Evolutionary conservation across 163 green algal genomes (phyloP).

Genomic region (Scenedesmus sp.): DNA sequence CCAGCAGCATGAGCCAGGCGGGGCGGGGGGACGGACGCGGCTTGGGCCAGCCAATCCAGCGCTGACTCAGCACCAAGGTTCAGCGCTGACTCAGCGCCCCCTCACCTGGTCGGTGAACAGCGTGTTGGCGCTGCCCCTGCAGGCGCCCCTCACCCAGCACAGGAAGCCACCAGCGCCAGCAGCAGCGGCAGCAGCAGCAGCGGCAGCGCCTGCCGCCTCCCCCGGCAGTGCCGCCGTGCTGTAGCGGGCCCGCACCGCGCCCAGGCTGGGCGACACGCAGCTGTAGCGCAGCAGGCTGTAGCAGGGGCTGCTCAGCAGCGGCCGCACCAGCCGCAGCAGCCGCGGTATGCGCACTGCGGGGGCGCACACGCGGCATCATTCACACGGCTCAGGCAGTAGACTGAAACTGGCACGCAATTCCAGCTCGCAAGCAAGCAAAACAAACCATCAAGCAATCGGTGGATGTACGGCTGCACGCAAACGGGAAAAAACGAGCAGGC

Average conservation of each 20-base stretch:
- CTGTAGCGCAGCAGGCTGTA: slow-evolving; percentile 58
- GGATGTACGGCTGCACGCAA: too few relatives aligned
- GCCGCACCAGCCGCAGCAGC: slow-evolving; percentile 70
- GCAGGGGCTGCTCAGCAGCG: slow-evolving; percentile 62
- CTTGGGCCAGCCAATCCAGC: too few relatives aligned
- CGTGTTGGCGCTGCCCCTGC: slow-evolving; percentile 55
- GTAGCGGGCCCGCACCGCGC: slow-evolving; percentile 56
- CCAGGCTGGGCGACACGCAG: slow-evolving; percentile 62
- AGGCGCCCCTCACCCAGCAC: background rate
- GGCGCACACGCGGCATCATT: too few relatives aligned
- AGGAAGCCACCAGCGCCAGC: slow-evolving; percentile 13
- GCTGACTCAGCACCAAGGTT: too few relatives aligned
- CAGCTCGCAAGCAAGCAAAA: too few relatives aligned
- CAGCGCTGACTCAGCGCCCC: too few relatives aligned
- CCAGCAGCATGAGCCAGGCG: too few relatives aligned
- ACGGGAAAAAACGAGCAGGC: too few relatives aligned
- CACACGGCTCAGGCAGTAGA: background rate
- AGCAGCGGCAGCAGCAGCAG: slow-evolving; percentile 13
- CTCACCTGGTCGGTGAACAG: slow-evolving; percentile 67
- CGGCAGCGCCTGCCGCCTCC: background rate
- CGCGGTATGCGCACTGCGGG: slow-evolving; percentile 63
- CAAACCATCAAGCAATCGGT: too few relatives aligned
- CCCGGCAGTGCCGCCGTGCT: slow-evolving; percentile 48
- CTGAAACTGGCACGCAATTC: too few relatives aligned
- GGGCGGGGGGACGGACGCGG: too few relatives aligned